Base-by-base conservation (phyloP, 805 yeast genomes). In the Nakazawaea anatomiae region DNA sequence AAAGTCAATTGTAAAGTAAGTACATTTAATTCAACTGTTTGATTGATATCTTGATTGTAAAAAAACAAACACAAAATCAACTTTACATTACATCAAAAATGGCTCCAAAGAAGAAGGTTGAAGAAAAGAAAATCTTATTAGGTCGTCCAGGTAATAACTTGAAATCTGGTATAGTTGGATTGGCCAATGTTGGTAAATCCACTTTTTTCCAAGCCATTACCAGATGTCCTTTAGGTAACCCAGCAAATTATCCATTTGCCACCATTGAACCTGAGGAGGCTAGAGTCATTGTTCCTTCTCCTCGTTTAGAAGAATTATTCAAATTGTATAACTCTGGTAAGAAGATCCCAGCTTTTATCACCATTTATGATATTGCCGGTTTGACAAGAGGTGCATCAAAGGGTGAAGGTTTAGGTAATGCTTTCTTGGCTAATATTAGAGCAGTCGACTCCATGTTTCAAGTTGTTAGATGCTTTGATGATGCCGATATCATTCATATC, bases 351-450 rank as follows among this genome's bases (percentile, higher is more conserved):
- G 75, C 87, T 0, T 69, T 72, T 12, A 68, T 83, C 52, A 80
- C 81, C 39, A 72, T 84, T 11, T 82, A 74, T 54, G 90, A 84
- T 61, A 84, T 84, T 57, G 89, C 89, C 4, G 89, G 90, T 7
- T 72, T 84, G 44, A 83, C 84, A 18, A 71, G 81, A 56, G 85
- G 86, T 56, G 81, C 86, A 9, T 72, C 80, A 25, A 67, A 70
- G 42, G 89, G 89, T 43, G 85, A 81, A 53, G 90, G 90, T 4
- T 70, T 84, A 50, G 90, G 90, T n/a, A 84, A 84, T 67, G 82
- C 85, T 44, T 84, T 84, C 67, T 71, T 84, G 58, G 75, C 81
- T 48, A 83, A 84, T 59, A 85, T 84, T 51, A 67, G 89, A 44
- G 80, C 83, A 11, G 89, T 84, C 30, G 90, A 84, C 63, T 89